phyloP scores from a whole-genome alignment of 768 basidiomycete species.

The Rhodotorula babjevae region DNA sequence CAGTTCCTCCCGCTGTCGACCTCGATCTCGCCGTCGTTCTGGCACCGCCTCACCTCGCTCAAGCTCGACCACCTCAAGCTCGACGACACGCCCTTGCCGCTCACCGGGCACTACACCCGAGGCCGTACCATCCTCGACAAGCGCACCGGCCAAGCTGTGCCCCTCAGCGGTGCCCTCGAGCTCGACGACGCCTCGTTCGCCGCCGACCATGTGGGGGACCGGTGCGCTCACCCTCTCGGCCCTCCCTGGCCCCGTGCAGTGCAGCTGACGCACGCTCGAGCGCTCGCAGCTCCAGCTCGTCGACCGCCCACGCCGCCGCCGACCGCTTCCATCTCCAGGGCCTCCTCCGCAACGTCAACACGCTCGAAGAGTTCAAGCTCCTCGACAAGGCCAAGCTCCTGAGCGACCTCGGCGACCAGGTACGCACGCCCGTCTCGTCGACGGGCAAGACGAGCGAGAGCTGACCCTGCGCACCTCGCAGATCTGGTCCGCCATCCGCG shows the following conservation, averaged over 20 bases:
- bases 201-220: not conserved
- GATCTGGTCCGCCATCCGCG: slow-evolving; percentile 57
- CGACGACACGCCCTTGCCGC: slow-evolving; percentile 63
- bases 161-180: slow-evolving; percentile 56
- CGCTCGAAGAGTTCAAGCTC: slow-evolving; percentile 89
- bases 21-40: slow-evolving; percentile 82
- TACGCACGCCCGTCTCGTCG: slow-evolving; percentile 43
- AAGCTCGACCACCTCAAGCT: slow-evolving; percentile 88
- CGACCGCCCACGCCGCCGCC: not conserved
- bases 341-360: slow-evolving; percentile 87
- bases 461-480: not conserved
- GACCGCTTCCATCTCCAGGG: slow-evolving; percentile 55
- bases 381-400: slow-evolving; percentile 85
- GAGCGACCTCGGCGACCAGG: slow-evolving; percentile 64
- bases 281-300: not conserved
- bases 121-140: slow-evolving; percentile 63
- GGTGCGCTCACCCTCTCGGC: not conserved
- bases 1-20: slow-evolving; percentile 77
- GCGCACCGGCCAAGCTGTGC: slow-evolving; percentile 67
- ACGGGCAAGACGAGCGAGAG: not conserved
- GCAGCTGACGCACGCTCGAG: too few relatives aligned
- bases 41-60: slow-evolving; percentile 79
- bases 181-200: slow-evolving; percentile 39
- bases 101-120: slow-evolving; percentile 64
- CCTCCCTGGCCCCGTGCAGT: too few relatives aligned